Evolutionary conservation across 2,329 filamentous ascomycete species (phyloP).

Genomic region (Coniosporium tulheliwenetii): DNA sequence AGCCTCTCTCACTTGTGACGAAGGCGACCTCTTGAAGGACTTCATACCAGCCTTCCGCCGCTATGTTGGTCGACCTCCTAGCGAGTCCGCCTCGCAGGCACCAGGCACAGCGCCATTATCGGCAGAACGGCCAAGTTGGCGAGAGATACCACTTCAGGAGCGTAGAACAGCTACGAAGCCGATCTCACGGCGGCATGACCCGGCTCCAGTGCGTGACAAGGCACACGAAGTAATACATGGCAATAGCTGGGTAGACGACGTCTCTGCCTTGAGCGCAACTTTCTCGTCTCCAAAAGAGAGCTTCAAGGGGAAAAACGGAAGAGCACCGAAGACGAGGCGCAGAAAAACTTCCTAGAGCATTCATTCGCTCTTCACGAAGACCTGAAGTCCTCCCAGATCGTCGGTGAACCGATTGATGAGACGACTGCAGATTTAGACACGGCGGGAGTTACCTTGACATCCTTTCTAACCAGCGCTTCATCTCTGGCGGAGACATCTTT

Average conservation of each 20-base stretch:
- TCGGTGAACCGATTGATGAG: conserved; percentile 5
- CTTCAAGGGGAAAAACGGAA: no score
- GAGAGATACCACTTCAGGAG: conserved; percentile 3
- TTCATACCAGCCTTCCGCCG: conserved; percentile 26
- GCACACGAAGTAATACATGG: conserved; percentile 10
- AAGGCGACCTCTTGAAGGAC: conserved; percentile 31
- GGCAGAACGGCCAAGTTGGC: conserved; percentile 12
- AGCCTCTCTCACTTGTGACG: conserved; percentile 38
- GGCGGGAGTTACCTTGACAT: conserved; percentile 8
- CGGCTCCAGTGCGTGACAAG: background rate
- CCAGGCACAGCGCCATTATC: background rate
- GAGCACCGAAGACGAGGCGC: no score
- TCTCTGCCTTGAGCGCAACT: no score
- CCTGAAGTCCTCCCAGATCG: conserved; percentile 45
- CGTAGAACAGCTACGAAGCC: background rate
- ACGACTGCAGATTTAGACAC: conserved; percentile 15
- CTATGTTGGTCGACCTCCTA: conserved; percentile 16
- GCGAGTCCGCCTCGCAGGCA: background rate
- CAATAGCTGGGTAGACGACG: no score
- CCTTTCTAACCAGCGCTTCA: conserved; percentile 21
- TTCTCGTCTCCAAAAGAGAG: no score
- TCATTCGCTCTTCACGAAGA: conserved; percentile 58
- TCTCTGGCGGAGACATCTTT: conserved; percentile 10
- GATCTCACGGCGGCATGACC: background rate
- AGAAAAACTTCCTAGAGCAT: conserved; percentile 51